A percentile compares a stretch with the other conserved stretches of the same genome.
Conservation (phyloP, 2,329 filamentous ascomycete species). For the Ophiosphaerella narmari region DNA sequence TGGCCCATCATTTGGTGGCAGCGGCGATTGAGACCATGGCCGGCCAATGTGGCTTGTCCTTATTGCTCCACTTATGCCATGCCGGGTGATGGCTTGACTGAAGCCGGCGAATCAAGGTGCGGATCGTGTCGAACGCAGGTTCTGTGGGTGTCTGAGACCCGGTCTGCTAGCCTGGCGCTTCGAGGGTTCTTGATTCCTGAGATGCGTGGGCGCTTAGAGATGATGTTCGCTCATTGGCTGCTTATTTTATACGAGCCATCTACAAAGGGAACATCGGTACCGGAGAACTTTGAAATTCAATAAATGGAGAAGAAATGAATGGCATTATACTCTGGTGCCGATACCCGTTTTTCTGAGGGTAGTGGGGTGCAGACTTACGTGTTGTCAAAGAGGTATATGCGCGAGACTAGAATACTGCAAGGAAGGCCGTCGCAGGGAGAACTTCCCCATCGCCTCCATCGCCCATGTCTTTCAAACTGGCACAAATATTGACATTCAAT, state of each 20-base stretch:
- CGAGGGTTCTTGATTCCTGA: constrained; percentile 27
- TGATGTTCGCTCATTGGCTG: constrained; percentile 16
- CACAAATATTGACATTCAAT: too few relatives aligned
- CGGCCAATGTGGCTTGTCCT: constrained; percentile 13
- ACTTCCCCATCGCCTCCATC: too few relatives aligned
- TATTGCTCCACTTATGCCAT: constrained; percentile 5
- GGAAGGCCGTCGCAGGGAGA: too few relatives aligned
- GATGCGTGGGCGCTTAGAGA: constrained; percentile 36
- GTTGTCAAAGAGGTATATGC: too few relatives aligned
- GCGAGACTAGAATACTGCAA: too few relatives aligned
- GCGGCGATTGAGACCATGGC: constrained; percentile 5
- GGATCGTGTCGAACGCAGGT: constrained; percentile 20
- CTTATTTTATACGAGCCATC: neutral
- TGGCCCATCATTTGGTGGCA: constrained; percentile 7
- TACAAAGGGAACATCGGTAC: constrained; percentile 2
- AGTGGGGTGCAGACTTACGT: too few relatives aligned
- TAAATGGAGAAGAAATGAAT: neutral
- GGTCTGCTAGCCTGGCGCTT: constrained; percentile 33
- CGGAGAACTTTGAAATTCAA: neutral
- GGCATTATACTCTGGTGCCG: too few relatives aligned
- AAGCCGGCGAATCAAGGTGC: constrained; percentile 19
- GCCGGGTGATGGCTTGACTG: neutral
- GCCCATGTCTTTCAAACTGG: too few relatives aligned
- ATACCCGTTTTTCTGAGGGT: too few relatives aligned
- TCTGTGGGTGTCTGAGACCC: constrained; percentile 27